phyloP scores from a whole-genome alignment of 1,139 yeast species.

The Hemisphaericaspora subhashii region DNA sequence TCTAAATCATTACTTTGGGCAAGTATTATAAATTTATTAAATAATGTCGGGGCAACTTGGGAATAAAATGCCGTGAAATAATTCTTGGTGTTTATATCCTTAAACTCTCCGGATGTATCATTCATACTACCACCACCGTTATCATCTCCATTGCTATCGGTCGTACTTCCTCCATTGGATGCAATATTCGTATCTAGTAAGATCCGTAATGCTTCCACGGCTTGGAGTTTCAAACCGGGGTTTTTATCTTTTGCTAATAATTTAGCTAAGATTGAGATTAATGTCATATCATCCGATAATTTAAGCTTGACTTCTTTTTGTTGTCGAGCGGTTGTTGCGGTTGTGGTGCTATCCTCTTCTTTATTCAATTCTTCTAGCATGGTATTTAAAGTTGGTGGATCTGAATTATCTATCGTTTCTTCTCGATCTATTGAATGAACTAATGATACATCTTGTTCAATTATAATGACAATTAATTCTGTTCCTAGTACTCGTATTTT shows the following conservation, averaged over 20 bases:
- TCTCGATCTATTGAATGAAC: slow-evolving; percentile 47
- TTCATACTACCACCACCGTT: slow-evolving; percentile 4
- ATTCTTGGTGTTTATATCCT: slow-evolving; percentile 45
- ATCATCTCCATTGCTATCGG: slow-evolving; percentile 5
- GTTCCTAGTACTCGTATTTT: slow-evolving; percentile 71
- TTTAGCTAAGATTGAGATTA: slow-evolving; percentile 59
- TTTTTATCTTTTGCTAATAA: slow-evolving; percentile 64
- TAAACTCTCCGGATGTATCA: slow-evolving; percentile 21
- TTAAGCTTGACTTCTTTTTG: slow-evolving; percentile 27
- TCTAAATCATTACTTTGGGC: slow-evolving; percentile 12
- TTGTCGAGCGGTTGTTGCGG: too few species aligned
- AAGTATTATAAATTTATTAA: slow-evolving; percentile 47
- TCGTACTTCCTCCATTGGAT: slow-evolving; percentile 5
- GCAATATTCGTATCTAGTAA: slow-evolving; percentile 62
- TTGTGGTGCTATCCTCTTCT: slow-evolving; percentile 21
- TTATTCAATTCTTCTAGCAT: slow-evolving; percentile 10
- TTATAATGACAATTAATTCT: slow-evolving; percentile 75
- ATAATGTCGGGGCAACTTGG: slow-evolving; percentile 60
- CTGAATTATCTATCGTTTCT: slow-evolving; percentile 36
- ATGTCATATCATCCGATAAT: slow-evolving; percentile 58
- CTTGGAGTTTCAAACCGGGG: slow-evolving; percentile 77
- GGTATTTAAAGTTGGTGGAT: slow-evolving; percentile 24
- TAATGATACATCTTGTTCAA: slow-evolving; percentile 79
- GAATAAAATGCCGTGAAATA: slow-evolving; percentile 63
- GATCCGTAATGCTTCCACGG: slow-evolving; percentile 77